Conservation (phyloP, 2,329 filamentous ascomycete species). For the Botrytis sinoallii region DNA sequence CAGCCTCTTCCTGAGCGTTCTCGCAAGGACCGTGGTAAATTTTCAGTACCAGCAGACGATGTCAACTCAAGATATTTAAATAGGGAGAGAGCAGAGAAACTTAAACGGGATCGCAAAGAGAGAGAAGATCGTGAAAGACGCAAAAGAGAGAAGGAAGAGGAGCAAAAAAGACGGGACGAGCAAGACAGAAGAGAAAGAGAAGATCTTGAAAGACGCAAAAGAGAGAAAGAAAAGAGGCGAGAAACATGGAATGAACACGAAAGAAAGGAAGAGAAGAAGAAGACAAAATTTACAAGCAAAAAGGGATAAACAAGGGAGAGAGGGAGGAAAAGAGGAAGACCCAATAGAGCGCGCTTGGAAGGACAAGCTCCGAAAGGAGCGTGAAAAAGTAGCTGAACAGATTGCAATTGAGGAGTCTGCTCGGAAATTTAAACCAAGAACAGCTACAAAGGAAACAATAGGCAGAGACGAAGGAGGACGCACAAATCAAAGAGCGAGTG, state of each 20-base stretch:
- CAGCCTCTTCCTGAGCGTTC: too few relatives aligned
- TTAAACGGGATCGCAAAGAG: too few relatives aligned
- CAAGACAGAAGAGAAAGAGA: background rate
- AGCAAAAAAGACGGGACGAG: background rate
- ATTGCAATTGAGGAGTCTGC: rapidly evolving
- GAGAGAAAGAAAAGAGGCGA: background rate
- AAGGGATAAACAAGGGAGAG: too few relatives aligned
- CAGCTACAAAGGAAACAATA: background rate
- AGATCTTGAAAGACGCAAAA: background rate
- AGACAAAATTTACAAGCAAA: background rate
- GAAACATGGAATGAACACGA: background rate
- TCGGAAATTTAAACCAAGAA: background rate
- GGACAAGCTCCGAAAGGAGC: rapidly evolving
- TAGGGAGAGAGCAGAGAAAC: too few relatives aligned
- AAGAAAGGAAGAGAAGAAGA: background rate
- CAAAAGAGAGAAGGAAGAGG: too few relatives aligned
- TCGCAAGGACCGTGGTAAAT: too few relatives aligned
- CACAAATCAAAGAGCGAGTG: too few relatives aligned
- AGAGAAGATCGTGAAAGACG: too few relatives aligned
- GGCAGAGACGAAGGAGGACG: background rate
- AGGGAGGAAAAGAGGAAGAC: background rate
- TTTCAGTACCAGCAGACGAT: too few relatives aligned
- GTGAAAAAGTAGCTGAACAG: background rate
- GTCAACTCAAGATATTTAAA: too few relatives aligned
- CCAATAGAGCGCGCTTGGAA: background rate